Base-by-base conservation (phyloP, 345 rosid species). In the Lagerstroemia speciosa region DNA sequence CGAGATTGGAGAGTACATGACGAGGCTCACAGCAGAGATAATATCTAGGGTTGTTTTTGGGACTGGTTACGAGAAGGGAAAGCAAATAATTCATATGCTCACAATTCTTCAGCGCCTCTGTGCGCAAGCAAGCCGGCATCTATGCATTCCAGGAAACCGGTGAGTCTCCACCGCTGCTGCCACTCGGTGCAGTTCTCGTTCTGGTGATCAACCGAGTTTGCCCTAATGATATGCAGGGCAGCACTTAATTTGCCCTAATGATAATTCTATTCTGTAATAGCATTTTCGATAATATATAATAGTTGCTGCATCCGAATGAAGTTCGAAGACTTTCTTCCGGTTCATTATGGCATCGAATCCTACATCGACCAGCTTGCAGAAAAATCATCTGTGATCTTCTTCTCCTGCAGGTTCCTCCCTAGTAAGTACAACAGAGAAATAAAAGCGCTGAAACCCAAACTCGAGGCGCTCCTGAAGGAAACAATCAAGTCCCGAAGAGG, bases 131-230 rank as follows among this genome's bases (percentile, higher is more conserved):
- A 91, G 85, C 73, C 83, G 91, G 52, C 93, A 75, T 74, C 76
- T 94, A 61, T 91, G 93, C 80, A 75, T 89, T 63, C 99, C 98
- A 0, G 99, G 98, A 15, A 87, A 98, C 90, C 78, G 99, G 97
- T 91, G 17, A 66, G 64, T 38, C 30, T 43, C 6, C 3, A 12
- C 19, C 15, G n/a, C 30, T 31, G 26, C 34, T 17, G 27, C 24
- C 20, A 32, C 22, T 29, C 2, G 1, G 38, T 36, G 38, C 8
- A 9, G 8, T 36, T 36, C 38, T 36, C 8, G 38, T 36, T 36
- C 7, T 2, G 7, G 8, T 36, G 38, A 36, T 36, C n/a, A n/a
- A n/a, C n/a, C n/a, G n/a, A n/a, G n/a, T n/a, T n/a, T n/a, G n/a
- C n/a, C n/a, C n/a, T n/a, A n/a, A n/a, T n/a, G n/a, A n/a, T n/a